Percentiles rank a stretch among this genome's conserved stretches.
Evolutionary conservation across 2,329 filamentous ascomycete genomes (phyloP).

Genomic region (Penicillium italicum): DNA sequence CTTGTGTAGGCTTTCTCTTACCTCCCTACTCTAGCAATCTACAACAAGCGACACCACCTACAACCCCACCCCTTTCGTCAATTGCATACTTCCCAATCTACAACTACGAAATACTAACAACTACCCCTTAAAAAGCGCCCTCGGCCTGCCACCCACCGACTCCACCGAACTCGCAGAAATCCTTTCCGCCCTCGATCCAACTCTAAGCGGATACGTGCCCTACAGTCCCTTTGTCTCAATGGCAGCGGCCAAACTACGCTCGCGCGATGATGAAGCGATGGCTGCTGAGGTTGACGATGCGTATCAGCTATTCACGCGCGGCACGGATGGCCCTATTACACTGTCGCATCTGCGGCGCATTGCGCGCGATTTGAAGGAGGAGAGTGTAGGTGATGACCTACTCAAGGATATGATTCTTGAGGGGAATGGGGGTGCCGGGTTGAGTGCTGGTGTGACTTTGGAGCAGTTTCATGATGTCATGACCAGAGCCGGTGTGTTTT

Average conservation of each 20-base stretch:
- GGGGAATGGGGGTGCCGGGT: slow-evolving; percentile 76
- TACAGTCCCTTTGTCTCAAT: slow-evolving; percentile 84
- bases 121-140: slow-evolving; percentile 56
- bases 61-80: background rate
- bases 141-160: slow-evolving; percentile 66
- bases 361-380: slow-evolving; percentile 77
- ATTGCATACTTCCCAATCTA: background rate
- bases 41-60: background rate
- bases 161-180: slow-evolving; percentile 71
- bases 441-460: slow-evolving; percentile 66
- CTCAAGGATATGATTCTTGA: slow-evolving; percentile 92
- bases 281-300: slow-evolving; percentile 75
- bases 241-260: slow-evolving; percentile 79
- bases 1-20: slow-evolving; percentile 58
- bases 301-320: slow-evolving; percentile 71
- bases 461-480: slow-evolving; percentile 86
- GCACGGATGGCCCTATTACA: slow-evolving; percentile 62
- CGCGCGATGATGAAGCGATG: slow-evolving; percentile 50
- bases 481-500: slow-evolving; percentile 78
- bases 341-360: slow-evolving; percentile 73
- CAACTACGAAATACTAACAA: background rate
- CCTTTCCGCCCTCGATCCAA: slow-evolving; percentile 76
- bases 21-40: background rate
- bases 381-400: slow-evolving; percentile 69
- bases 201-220: slow-evolving; percentile 69